phyloP scores from a whole-genome alignment of 1,284 basidiomycete species.

The Singerocomus inundabilis region DNA sequence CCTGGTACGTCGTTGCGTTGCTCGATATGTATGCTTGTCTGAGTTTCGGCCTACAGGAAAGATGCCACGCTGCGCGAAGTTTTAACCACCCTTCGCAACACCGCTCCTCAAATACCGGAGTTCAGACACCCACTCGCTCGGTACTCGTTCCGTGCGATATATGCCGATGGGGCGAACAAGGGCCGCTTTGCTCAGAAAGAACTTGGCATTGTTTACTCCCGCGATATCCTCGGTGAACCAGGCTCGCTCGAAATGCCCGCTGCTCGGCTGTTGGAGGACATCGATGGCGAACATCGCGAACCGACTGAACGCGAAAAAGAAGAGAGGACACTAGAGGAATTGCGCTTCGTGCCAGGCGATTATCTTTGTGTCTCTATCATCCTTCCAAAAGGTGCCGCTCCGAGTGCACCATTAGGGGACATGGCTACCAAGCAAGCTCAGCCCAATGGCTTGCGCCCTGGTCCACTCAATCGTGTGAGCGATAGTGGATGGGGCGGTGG shows the following conservation, averaged over 20 bases:
- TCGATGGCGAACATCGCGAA: constrained; percentile 40
- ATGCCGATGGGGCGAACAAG: constrained; percentile 66
- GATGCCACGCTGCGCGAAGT: constrained; percentile 77
- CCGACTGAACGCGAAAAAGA: constrained; percentile 47
- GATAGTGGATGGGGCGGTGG: constrained; percentile 50
- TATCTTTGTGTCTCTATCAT: constrained; percentile 69
- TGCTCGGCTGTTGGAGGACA: constrained; percentile 56
- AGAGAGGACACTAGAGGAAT: constrained; percentile 69
- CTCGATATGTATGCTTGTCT: neutral
- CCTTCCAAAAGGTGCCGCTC: constrained; percentile 61
- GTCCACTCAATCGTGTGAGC: constrained; percentile 36
- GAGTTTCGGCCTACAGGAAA: constrained; percentile 48
- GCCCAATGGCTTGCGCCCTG: constrained; percentile 44
- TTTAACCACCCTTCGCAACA: constrained; percentile 67
- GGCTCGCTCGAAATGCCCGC: constrained; percentile 56
- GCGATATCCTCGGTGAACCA: constrained; percentile 76
- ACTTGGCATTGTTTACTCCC: constrained; percentile 73
- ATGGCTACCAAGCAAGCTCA: constrained; percentile 22
- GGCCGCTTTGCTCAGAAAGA: constrained; percentile 72
- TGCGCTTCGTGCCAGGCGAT: constrained; percentile 75
- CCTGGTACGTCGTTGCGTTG: constrained; percentile 49
- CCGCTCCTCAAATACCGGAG: constrained; percentile 60
- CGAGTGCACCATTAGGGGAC: constrained; percentile 32
- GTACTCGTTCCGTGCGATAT: constrained; percentile 74
- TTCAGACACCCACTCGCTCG: constrained; percentile 75